Evolutionary conservation across 768 basidiomycete genomes (phyloP).

Genomic region (Leucogyrophana mollusca): DNA sequence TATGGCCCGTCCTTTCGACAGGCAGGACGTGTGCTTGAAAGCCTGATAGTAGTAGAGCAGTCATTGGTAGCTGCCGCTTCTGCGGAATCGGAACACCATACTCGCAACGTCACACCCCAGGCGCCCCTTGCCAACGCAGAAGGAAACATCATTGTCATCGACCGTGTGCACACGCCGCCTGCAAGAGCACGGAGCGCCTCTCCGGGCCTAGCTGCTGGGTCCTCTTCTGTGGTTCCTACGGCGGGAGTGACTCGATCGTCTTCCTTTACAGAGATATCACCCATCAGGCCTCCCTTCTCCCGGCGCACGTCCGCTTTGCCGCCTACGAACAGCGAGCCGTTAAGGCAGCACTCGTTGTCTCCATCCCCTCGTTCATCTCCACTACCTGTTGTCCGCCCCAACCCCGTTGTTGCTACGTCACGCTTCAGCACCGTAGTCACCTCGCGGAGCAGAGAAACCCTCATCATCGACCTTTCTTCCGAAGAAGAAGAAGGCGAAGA

Average conservation of each 20-base stretch:
- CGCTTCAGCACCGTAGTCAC: slow-evolving; percentile 26
- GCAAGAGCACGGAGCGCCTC: slow-evolving; percentile 4
- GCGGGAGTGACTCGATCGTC: not conserved
- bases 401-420: slow-evolving; percentile 10
- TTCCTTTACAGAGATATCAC: slow-evolving; percentile 9
- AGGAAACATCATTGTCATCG: too few relatives aligned
- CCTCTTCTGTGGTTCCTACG: not conserved
- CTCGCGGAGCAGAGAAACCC: slow-evolving; percentile 19
- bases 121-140: too few relatives aligned
- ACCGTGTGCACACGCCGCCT: not conserved
- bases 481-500: slow-evolving; percentile 19
- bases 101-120: too few relatives aligned
- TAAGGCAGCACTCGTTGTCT: not conserved
- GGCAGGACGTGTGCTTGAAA: too few relatives aligned
- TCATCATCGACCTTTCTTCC: slow-evolving; percentile 32
- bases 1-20: too few relatives aligned
- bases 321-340: slow-evolving; percentile 6
- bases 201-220: not conserved
- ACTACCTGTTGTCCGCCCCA: slow-evolving; percentile 2
- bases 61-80: not conserved
- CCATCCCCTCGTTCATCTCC: slow-evolving; percentile 1
- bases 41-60: not conserved
- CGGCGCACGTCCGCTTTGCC: not conserved
- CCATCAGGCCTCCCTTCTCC: not conserved
- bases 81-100: too few relatives aligned